Evolutionary conservation across 148 eudicot species (phyloP).

Genomic region (Rhododendron kiyosumense): DNA sequence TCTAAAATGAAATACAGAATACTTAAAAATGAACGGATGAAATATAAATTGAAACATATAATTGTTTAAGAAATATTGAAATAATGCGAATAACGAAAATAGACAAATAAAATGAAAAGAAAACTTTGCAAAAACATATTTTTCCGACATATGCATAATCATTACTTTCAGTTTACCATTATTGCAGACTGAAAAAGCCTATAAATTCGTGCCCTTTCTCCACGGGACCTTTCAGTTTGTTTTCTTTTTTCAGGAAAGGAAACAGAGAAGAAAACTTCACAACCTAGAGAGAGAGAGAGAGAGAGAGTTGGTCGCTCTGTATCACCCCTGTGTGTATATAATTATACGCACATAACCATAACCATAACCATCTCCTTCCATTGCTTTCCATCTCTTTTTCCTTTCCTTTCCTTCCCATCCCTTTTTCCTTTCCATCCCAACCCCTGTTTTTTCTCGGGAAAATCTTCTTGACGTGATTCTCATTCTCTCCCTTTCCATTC

Average conservation of each 20-base stretch:
- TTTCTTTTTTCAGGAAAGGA: not conserved
- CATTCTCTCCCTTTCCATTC: not conserved
- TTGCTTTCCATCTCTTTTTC: not conserved
- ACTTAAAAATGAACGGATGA: too few relatives aligned
- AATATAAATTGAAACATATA: too few relatives aligned
- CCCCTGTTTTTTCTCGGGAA: not conserved
- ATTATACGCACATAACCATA: not conserved
- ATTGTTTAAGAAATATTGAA: rapidly evolving
- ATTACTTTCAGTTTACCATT: not conserved
- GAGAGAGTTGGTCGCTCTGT: not conserved
- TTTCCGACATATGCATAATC: not conserved
- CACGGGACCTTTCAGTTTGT: conserved; percentile 1
- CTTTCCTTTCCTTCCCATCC: not conserved
- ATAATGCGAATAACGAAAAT: too few relatives aligned
- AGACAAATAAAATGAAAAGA: too few relatives aligned
- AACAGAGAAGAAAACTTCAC: not conserved
- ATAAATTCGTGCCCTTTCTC: not conserved
- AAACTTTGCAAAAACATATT: too few relatives aligned
- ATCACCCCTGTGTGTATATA: not conserved
- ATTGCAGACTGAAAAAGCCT: not conserved
- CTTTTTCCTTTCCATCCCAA: not conserved
- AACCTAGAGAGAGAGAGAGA: not conserved
- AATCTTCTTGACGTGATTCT: not conserved
- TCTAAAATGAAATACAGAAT: too few relatives aligned
- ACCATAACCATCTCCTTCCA: not conserved